These are phyloP conservation scores for Tremella yokohamensis DNA, from an alignment of 768 basidiomycete genomes.

Conservation along the genomic window DNA sequence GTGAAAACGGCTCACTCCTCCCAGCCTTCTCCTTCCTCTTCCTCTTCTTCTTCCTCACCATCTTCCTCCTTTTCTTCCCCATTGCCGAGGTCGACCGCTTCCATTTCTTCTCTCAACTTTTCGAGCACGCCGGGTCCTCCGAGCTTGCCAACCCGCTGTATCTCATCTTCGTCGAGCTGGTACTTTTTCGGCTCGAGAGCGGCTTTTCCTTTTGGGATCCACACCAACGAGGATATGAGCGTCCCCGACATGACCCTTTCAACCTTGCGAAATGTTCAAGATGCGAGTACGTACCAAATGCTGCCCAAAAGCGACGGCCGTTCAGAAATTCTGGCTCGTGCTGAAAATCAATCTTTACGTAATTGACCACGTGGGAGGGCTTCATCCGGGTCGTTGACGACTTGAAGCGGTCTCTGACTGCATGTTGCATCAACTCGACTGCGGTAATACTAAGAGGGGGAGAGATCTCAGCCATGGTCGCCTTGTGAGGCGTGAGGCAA, in stretches of 20 bases:
- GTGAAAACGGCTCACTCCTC: conserved; percentile 72
- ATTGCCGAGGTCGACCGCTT: conserved; percentile 62
- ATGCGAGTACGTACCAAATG: not conserved
- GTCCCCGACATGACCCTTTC: conserved; percentile 45
- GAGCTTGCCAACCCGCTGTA: conserved; percentile 81
- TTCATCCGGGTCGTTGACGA: no score
- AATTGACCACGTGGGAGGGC: not conserved
- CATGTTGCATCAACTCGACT: no score
- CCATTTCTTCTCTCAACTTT: conserved; percentile 73
- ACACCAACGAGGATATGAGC: conserved; percentile 51
- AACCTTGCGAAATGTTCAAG: not conserved
- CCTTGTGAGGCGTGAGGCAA: conserved; percentile 1
- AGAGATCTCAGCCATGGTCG: no score
- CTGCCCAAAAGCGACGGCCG: no score
- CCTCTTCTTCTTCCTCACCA: conserved; percentile 53
- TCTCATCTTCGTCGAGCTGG: conserved; percentile 80
- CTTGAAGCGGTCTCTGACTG: no score
- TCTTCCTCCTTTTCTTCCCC: conserved; percentile 54
- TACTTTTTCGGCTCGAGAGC: conserved; percentile 76
- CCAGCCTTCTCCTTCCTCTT: conserved; percentile 65
- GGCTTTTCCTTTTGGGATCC: conserved; percentile 78
- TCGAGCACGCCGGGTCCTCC: conserved; percentile 87
- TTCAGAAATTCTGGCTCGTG: no score
- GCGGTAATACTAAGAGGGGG: no score
- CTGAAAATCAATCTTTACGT: no score